A percentile compares a stretch with the other conserved stretches of the same genome.
phyloP scores from a whole-genome alignment of 352 stramenopile genomes.

The Phytophthora tubulina region DNA sequence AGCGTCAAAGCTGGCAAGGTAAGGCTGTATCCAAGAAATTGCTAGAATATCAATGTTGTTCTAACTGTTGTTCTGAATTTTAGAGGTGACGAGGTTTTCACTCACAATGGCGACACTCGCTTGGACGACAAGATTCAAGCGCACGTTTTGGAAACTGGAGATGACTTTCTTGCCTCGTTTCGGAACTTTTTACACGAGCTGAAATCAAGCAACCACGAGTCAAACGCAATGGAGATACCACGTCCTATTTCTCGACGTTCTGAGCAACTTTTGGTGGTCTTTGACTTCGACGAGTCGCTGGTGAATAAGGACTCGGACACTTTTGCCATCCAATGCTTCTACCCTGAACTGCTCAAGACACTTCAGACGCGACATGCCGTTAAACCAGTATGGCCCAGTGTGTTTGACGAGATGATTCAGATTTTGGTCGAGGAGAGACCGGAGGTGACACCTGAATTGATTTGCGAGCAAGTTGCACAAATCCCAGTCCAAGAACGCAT shows the following conservation, averaged over 20 bases:
- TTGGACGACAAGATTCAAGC: constrained; percentile 22
- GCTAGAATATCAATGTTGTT: background rate
- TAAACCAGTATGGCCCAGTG: constrained; percentile 56
- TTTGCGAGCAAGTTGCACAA: constrained; percentile 51
- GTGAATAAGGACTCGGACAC: constrained; percentile 72
- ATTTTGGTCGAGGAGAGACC: constrained; percentile 50
- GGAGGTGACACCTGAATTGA: constrained; percentile 44
- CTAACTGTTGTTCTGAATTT: background rate
- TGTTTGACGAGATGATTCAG: constrained; percentile 68
- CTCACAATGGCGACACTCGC: background rate
- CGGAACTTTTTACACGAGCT: constrained; percentile 23
- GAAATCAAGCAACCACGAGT: no score
- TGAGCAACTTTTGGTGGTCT: constrained; percentile 51
- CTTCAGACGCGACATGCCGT: constrained; percentile 28
- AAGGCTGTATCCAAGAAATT: background rate
- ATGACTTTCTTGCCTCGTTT: constrained; percentile 34
- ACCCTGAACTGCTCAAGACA: constrained; percentile 56
- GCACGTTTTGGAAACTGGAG: constrained; percentile 24
- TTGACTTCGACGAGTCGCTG: constrained; percentile 66
- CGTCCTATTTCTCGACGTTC: background rate
- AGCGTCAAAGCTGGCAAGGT: constrained; percentile 50
- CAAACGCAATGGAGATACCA: no score
- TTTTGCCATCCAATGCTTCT: constrained; percentile 67
- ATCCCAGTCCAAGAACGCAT: constrained; percentile 71
- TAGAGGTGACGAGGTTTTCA: constrained; percentile 38